These are phyloP conservation scores for Furcasterigmium sp. DNA, from an alignment of 2,329 filamentous ascomycete species.

Conservation along the genomic window DNA sequence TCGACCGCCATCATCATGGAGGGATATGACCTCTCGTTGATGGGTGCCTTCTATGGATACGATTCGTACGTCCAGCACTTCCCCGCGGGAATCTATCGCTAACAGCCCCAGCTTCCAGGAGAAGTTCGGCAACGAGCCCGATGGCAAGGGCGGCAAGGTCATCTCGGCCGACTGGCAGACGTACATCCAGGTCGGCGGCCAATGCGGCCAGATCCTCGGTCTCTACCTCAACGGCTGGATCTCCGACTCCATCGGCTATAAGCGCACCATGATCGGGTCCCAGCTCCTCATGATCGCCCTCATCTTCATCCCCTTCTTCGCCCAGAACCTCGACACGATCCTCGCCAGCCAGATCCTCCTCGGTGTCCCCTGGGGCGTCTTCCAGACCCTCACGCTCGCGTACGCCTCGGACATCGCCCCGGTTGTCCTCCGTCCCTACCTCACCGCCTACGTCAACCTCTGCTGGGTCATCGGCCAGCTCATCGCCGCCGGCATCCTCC, in stretches of 20 bases:
- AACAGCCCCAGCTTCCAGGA: conserved; percentile 25
- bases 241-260: conserved; percentile 40
- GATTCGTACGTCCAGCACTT: background rate
- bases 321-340: conserved; percentile 31
- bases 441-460: conserved; percentile 43
- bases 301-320: conserved; percentile 45
- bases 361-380: conserved; percentile 41
- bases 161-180: conserved; percentile 45
- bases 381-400: conserved; percentile 40
- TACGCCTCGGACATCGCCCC: conserved; percentile 44
- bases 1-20: conserved; percentile 36
- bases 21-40: conserved; percentile 15
- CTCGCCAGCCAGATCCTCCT: conserved; percentile 39
- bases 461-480: conserved; percentile 46
- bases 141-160: conserved; percentile 36
- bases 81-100: too few species aligned
- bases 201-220: conserved; percentile 44
- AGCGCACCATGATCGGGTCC: conserved; percentile 39
- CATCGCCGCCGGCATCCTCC: conserved; percentile 35
- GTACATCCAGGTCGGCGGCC: conserved; percentile 40
- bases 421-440: conserved; percentile 39
- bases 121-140: conserved; percentile 29
- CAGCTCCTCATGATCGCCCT: conserved; percentile 32
- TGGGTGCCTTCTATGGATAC: conserved; percentile 11
- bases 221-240: conserved; percentile 43